Evolutionary conservation across 345 rosid genomes (phyloP).

Genomic region (Citrus sinensis): DNA sequence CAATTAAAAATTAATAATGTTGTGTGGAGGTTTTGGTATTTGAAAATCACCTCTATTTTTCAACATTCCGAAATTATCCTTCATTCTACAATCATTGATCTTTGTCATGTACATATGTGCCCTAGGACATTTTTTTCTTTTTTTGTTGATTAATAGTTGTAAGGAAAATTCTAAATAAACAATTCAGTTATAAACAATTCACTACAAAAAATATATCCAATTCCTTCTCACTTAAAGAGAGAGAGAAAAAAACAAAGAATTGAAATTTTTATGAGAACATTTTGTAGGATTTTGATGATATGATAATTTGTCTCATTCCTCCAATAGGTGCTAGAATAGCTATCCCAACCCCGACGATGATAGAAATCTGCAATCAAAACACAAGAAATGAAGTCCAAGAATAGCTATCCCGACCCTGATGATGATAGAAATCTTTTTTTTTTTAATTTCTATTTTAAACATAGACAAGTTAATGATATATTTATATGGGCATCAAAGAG

Average conservation of each 20-base stretch:
- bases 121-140: too few species aligned
- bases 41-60: too few species aligned
- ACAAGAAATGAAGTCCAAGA: not conserved
- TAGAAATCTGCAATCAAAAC: conserved; percentile 9
- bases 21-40: too few species aligned
- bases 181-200: not conserved
- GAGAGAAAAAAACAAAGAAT: not conserved
- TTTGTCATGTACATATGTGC: too few species aligned
- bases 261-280: conserved; percentile 12
- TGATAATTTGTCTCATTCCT: conserved; percentile 13
- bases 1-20: too few species aligned
- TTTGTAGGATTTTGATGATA: conserved; percentile 19
- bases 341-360: conserved; percentile 14
- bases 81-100: too few species aligned
- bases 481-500: not conserved
- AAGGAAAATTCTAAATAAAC: too few species aligned
- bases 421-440: not conserved
- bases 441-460: not conserved
- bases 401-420: conserved; percentile 6
- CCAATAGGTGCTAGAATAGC: conserved; percentile 26
- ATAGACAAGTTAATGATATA: not conserved
- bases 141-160: too few species aligned
- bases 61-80: too few species aligned
- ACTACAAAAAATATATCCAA: not conserved
- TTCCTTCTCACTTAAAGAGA: not conserved